Evolutionary conservation across 306 rosid species (phyloP), one percentile per base, ranked within the genome.

Genomic region (Trifolium dubium): DNA sequence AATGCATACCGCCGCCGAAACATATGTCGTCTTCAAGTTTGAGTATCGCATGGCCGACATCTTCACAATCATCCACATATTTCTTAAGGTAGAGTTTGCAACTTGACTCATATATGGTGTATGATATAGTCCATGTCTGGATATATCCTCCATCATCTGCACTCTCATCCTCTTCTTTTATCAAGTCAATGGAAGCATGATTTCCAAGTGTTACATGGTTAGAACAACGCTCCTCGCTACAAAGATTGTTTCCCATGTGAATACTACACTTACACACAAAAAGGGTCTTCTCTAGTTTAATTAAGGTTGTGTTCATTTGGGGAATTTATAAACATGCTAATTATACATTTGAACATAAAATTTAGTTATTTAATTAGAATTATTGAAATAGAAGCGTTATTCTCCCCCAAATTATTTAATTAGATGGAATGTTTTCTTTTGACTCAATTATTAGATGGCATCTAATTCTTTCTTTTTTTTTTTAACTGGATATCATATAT

Each of bases 201-300:
- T 5, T 28, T 58, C 17, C 64, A 11, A 59, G 64, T 59, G 17
- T 30, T 29, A 59, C 39, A 59, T 59, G 59, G 56, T 50, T 50
- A 50, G 56, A 50, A 15, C 56, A 11, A 59, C 5, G 6, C 39
- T 59, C 64, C 1, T 29, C 17, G 11, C 64, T 10, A 29, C 40
- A 30, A 30, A 58, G 63, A 28, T 6, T 56, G 63, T 56, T 56
- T 56, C n/a, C 63, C 63, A 56, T 23, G 15, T 10, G n/a, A 28
- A 3, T 53, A 46, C 13, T 0, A 7, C 4, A 51, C 58, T 19
- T 5, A 56, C 15, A 56, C 31, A 18, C 8, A 53, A 28, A 62
- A 32, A n/a, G 7, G 12, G 5, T 8, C 0, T 9, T 15, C 23
- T 8, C 6, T 60, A 30, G 19, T 49, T n/a, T 15, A 51, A 14